Base-by-base conservation (phyloP, 805 yeast genomes). In the Sugiyamaella americana region DNA sequence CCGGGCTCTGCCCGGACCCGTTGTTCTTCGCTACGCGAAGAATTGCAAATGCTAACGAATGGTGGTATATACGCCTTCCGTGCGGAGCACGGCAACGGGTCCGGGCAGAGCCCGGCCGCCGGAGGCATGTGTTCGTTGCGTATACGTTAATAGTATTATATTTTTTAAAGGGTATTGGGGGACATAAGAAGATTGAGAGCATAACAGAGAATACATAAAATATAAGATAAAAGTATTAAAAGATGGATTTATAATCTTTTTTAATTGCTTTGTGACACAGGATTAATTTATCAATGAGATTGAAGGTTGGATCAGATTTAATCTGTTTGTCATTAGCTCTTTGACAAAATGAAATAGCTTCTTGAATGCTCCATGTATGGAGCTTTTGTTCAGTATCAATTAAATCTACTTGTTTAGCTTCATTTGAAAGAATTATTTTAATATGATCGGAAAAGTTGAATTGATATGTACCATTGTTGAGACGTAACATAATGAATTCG, bases 371-470 rank as follows among this genome's bases (percentile, higher is more conserved):
- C 56, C 60, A 54, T 35, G 51, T 46, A 37, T 52, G 49, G 38
- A 53, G 51, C 22, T 46, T 50, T 38, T 55, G 57, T 24, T 54
- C 52, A 39, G 53, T 53, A 3, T 65, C 85, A 44, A 91, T 81
- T 57, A 87, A 87, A 22, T 94, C 85, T 17, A 91, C 74, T 39
- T 79, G 78, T 50, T 76, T 73, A 19, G 96, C 97, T 46, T 77
- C 72, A 55, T 82, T 82, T 38, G 89, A 83, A 35, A 91, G 64
- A 49, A 94, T 81, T 46, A 89, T 68, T 67, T 93, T 93, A 66
- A 84, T 89, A 61, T 93, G 98, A 67, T 93, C 98, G 63, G 84
- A 84, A 68, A 93, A 93, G 67, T 93, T 93, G 70, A 89, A 89
- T 65, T 93, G 98, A 65, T 85, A 80, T 37, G 87, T 82, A 18